Evolutionary conservation across 192 early-diverging fungal genomes (phyloP).

Genomic region (Coemansia sp.): DNA sequence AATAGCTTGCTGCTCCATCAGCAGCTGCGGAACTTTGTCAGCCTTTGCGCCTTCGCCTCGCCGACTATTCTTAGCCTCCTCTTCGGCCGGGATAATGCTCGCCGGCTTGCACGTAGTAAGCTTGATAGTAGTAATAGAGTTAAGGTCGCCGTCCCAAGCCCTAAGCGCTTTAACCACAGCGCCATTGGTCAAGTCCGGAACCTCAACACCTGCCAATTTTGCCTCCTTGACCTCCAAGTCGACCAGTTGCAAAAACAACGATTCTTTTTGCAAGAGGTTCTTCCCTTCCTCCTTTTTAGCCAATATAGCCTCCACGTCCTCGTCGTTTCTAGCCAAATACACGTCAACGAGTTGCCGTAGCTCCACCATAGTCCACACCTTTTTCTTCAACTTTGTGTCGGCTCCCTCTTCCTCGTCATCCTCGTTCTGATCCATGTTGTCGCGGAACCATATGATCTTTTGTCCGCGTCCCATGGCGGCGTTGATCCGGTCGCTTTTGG

Average conservation of each 20-base stretch:
- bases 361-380: constrained; percentile 24
- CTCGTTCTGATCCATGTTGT: constrained; percentile 54
- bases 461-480: constrained; percentile 50
- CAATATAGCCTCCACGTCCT: constrained; percentile 56
- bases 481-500: constrained; percentile 48
- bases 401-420: constrained; percentile 36
- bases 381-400: constrained; percentile 54
- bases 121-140: constrained; percentile 45
- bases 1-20: constrained; percentile 19
- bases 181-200: constrained; percentile 42
- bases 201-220: constrained; percentile 28
- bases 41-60: not conserved
- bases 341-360: constrained; percentile 22
- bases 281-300: constrained; percentile 40
- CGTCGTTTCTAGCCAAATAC: constrained; percentile 61
- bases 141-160: constrained; percentile 51
- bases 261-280: constrained; percentile 35
- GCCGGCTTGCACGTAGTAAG: constrained; percentile 34
- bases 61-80: not conserved
- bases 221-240: constrained; percentile 34
- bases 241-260: constrained; percentile 30
- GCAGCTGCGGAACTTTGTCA: constrained; percentile 1
- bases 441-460: constrained; percentile 65
- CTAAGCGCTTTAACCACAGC: constrained; percentile 33
- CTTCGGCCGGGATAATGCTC: constrained; percentile 1